Conservation (phyloP, 2,329 filamentous ascomycete species). For the Aspergillus aculeatus region DNA sequence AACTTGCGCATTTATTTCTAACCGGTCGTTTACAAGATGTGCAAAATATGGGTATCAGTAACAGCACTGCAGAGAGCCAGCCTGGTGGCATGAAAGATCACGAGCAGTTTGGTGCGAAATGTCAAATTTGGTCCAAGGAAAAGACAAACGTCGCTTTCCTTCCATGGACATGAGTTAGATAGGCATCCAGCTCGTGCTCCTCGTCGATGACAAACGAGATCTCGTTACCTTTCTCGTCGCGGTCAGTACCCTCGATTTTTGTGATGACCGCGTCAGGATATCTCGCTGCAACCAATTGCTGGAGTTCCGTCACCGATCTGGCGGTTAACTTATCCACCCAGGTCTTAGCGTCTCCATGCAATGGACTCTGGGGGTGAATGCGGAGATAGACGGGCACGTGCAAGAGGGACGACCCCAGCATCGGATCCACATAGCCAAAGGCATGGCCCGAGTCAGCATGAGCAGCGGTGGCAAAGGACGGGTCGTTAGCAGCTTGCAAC, state of each 20-base stretch:
- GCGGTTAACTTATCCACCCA: slow-evolving; percentile 66
- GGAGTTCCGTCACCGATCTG: slow-evolving; percentile 61
- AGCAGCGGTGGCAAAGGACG: slow-evolving; percentile 33
- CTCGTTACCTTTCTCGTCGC: slow-evolving; percentile 59
- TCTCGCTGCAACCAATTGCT: slow-evolving; percentile 60
- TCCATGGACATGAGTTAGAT: slow-evolving; percentile 63
- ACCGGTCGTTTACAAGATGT: not conserved
- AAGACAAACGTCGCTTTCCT: slow-evolving; percentile 56
- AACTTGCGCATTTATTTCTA: not conserved
- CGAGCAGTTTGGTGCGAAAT: not conserved
- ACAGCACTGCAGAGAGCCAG: not conserved
- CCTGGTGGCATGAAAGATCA: not conserved
- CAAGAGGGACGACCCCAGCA: slow-evolving; percentile 31
- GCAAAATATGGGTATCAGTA: not conserved
- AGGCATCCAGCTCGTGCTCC: slow-evolving; percentile 70
- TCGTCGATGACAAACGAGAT: slow-evolving; percentile 65
- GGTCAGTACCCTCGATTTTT: slow-evolving; percentile 66
- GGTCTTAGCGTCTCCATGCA: slow-evolving; percentile 47
- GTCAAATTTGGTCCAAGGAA: slow-evolving; percentile 26
- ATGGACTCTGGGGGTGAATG: slow-evolving; percentile 63
- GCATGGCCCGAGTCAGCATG: slow-evolving; percentile 32
- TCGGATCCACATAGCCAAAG: slow-evolving; percentile 39
- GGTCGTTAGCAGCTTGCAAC: slow-evolving; percentile 56
- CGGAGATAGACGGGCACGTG: slow-evolving; percentile 66
- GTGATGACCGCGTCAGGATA: slow-evolving; percentile 60